Base-by-base conservation (phyloP, 2,329 filamentous ascomycete genomes). In the Paraconiothyrium sp. region DNA sequence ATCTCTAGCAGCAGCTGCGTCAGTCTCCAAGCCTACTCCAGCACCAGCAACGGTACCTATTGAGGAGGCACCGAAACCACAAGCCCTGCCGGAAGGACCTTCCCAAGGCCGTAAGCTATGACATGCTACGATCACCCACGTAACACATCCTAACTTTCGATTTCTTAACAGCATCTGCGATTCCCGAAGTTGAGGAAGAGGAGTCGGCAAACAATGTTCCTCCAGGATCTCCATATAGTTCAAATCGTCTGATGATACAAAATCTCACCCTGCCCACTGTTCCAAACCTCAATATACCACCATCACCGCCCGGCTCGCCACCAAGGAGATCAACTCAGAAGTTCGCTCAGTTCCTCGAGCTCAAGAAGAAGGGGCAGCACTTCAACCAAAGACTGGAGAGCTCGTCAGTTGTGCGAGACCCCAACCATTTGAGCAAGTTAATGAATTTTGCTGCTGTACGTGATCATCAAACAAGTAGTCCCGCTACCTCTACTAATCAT, bases 301-400 rank as follows among this genome's bases (percentile, higher is more conserved):
- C 87, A 10, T 93, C 91, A 4, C 92, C 92, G 1, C 89, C 90
- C 0, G 86, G 86, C 6, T 79, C 79, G 14, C 80, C 80, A 14
- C 78, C 79, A 22, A 76, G 78, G 46, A 70, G 68, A 43, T 72
- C 88, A 13, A 89, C 85, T 54, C 84, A 86, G 67, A 93, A 92
- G 70, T 90, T 94, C 68, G 85, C 88, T 64, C 87, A 88, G 61
- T 94, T 95, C 67, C 85, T 94, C 0, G 84, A 87, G 49, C 84
- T 94, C n/a, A 95, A 95, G 80, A 88, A 87, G 72, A 87, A 90
- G 65, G 89, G 89, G 4, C 84, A 89, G 16, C 92, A 95, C 78
- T 94, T 94, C 83, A 94, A 95, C 76, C 83, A 88, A 69, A 89
- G 90, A 63, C 82, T 95, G 9, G 86, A 90, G 39, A 84, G 85